Evolutionary conservation across 352 stramenopile species (phyloP), one percentile per base, ranked within the genome.

Genomic region (Pythium chondricola): DNA sequence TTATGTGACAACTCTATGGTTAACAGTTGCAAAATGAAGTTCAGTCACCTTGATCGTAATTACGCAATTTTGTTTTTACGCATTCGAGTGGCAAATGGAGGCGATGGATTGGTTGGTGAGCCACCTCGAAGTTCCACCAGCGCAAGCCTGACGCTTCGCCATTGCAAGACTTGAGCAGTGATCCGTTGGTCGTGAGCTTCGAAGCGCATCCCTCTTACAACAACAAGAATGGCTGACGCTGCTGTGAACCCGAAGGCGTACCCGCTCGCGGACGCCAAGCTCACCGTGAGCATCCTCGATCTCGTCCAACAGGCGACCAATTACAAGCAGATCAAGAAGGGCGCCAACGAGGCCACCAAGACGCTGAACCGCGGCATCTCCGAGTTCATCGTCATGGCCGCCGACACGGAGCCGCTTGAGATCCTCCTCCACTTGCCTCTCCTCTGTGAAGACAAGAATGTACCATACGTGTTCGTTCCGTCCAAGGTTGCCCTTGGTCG

Each of bases 271-370:
- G 96, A 98, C 68, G 93, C 96, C 44, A 97, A 99, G 65, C 83
- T 99, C 41, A 99, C 97, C 16, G 95, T 99, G 48, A 97, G 87
- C 48, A 98, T 99, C 60, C 83, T 99, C 47, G 97, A 99, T 71
- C 77, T 99, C 48, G 89, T 99, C 42, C 96, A 99, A 74, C 97
- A 99, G 69, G 95, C 96, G 33, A 96, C 91, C 60, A 99, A 99
- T 78, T 98, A 98, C 91, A 99, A 99, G 87, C 97, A 99, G 77
- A 98, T 99, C 61, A 99, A 99, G 79, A 99, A 99, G 83, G 97
- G 97, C 45, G 97, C 97, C 48, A 99, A 99, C 80, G 97, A 99
- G 65, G 97, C 97, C 59, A 99, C 97, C 64, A 99, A 99, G 82
- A 99, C 97, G 18, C 72, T 99, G 45, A 99, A 99, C 81, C 93